Percentiles rank a stretch among this genome's conserved stretches.
phyloP scores from a whole-genome alignment of 202 grass and related monocot genomes.

The Miscanthus sacchariflorus region DNA sequence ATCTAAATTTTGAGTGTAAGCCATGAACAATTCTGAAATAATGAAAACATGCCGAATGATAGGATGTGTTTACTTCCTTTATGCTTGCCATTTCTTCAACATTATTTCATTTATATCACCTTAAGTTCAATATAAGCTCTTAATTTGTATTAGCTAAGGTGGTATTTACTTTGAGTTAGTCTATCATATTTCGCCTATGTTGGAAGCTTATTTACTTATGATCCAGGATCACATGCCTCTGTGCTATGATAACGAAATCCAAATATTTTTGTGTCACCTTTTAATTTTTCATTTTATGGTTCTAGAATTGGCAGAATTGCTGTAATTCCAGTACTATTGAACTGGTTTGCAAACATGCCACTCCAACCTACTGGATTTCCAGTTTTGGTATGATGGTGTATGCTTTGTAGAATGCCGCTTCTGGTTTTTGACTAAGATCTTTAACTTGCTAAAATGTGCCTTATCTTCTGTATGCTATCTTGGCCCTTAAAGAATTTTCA shows the following conservation, averaged over 20 bases:
- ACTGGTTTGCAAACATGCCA: not conserved
- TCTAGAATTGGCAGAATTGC: not conserved
- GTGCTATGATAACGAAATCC: not conserved
- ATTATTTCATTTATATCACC: not conserved
- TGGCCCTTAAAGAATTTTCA: not conserved
- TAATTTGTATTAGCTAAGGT: constrained; percentile 11
- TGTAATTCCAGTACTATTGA: not conserved
- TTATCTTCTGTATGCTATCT: not conserved
- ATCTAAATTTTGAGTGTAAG: not conserved
- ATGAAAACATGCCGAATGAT: not conserved
- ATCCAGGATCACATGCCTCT: not conserved
- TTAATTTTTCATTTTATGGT: not conserved
- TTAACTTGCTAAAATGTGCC: constrained; percentile 3
- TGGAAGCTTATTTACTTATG: constrained; percentile 8
- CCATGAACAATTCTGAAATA: not conserved
- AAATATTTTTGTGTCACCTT: not conserved
- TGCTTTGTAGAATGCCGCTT: not conserved
- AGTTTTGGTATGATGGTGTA: not conserved
- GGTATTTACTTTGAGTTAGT: not conserved
- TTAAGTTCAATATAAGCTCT: constrained; percentile 17
- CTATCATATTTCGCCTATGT: not conserved
- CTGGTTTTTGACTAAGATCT: not conserved
- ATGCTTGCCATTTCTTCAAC: constrained; percentile 3
- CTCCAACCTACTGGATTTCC: not conserved
- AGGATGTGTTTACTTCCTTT: not conserved